These are phyloP conservation scores for Croton laevigatus DNA, from an alignment of 441 rosid species.

Conservation along the genomic window DNA sequence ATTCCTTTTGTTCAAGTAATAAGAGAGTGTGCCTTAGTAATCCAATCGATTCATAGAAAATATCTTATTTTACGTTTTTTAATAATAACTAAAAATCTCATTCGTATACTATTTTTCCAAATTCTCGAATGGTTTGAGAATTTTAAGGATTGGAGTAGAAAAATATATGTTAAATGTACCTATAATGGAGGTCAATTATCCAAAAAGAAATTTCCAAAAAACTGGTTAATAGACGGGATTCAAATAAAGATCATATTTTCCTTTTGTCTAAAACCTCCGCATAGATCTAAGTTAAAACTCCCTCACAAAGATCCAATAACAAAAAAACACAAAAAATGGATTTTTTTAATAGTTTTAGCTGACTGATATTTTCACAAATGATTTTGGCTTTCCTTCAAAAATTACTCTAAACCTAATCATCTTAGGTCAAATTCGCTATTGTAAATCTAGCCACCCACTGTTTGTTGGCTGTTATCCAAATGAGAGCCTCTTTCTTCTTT, in stretches of 20 bases:
- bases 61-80: too few relatives aligned
- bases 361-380: too few relatives aligned
- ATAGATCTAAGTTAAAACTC: constrained; percentile 6
- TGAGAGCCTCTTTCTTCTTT: too few relatives aligned
- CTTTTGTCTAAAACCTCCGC: constrained; percentile 1
- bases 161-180: background rate
- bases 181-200: background rate
- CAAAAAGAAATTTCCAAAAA: background rate
- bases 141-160: background rate
- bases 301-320: constrained; percentile 3
- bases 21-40: background rate
- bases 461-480: too few relatives aligned
- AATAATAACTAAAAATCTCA: background rate
- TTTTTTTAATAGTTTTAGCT: too few relatives aligned
- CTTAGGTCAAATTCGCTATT: too few relatives aligned
- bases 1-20: background rate
- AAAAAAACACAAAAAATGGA: background rate
- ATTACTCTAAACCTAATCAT: too few relatives aligned
- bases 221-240: too few relatives aligned
- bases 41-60: background rate
- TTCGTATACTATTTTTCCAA: background rate
- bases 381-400: too few relatives aligned
- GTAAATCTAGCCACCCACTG: too few relatives aligned
- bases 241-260: background rate
- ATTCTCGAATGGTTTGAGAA: background rate